Evolutionary conservation across 2,329 filamentous ascomycete genomes (phyloP).

Genomic region (Trichoderma sp.): DNA sequence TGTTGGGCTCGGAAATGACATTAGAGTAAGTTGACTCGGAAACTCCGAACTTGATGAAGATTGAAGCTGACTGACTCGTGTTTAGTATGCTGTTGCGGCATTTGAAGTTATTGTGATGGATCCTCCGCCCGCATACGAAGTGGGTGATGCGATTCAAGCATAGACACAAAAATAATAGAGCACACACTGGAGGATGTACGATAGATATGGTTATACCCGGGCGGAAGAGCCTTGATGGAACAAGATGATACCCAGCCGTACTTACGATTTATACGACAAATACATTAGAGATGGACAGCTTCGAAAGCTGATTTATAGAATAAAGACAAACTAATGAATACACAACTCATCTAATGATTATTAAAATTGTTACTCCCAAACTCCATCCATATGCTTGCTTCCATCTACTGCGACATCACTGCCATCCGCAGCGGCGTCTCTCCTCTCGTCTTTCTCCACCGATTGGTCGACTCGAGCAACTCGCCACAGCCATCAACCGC

Average conservation of each 20-base stretch:
- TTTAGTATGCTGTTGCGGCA: neutral
- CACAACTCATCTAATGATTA: neutral
- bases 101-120: constrained; percentile 9
- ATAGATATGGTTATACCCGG: neutral
- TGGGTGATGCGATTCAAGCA: neutral
- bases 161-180: neutral
- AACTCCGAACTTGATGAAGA: neutral
- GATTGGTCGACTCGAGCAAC: constrained; percentile 23
- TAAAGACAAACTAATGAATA: neutral
- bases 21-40: neutral
- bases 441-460: constrained; percentile 25
- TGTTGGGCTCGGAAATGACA: neutral
- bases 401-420: neutral
- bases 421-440: constrained; percentile 22
- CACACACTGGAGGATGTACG: neutral
- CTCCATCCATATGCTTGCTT: neutral
- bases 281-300: neutral
- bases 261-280: neutral
- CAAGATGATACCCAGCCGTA: constrained; percentile 1
- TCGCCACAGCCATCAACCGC: constrained; percentile 24
- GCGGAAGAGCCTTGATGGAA: neutral
- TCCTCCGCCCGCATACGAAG: constrained; percentile 10
- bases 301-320: neutral
- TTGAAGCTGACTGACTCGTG: neutral
- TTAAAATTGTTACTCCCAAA: neutral